Evolutionary conservation across 2,329 filamentous ascomycete genomes (phyloP).

Genomic region (Leptographium wingfieldii): DNA sequence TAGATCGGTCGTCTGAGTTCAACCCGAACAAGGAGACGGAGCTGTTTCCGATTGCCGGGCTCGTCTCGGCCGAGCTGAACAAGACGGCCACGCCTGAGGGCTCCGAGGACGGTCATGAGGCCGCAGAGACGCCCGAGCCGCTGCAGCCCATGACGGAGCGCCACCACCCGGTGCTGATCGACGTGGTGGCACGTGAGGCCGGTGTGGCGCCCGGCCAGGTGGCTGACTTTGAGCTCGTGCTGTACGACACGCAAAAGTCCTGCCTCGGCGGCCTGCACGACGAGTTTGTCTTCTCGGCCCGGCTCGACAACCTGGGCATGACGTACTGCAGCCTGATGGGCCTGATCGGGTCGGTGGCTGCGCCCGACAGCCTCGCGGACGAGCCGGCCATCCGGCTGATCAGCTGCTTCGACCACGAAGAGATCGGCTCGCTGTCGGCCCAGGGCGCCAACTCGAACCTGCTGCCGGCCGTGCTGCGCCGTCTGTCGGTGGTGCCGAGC

Average conservation of each 20-base stretch:
- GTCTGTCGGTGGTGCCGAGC: constrained; percentile 64
- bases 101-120: constrained; percentile 25
- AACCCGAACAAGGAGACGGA: constrained; percentile 96
- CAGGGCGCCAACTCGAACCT: constrained; percentile 92
- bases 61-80: constrained; percentile 82
- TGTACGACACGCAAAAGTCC: constrained; percentile 90
- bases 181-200: constrained; percentile 71
- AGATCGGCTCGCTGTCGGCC: constrained; percentile 84
- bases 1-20: constrained; percentile 76
- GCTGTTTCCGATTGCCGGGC: constrained; percentile 81
- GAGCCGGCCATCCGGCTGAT: constrained; percentile 68
- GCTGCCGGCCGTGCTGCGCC: constrained; percentile 73
- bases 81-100: constrained; percentile 20
- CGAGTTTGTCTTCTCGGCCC: constrained; percentile 92
- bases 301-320: constrained; percentile 92
- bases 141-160: constrained; percentile 66
- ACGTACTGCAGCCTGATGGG: constrained; percentile 85
- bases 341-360: constrained; percentile 64
- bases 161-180: constrained; percentile 78
- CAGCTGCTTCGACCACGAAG: constrained; percentile 93
- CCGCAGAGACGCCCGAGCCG: constrained; percentile 37
- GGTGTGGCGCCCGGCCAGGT: constrained; percentile 59
- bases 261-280: constrained; percentile 81
- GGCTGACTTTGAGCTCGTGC: constrained; percentile 88
- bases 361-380: constrained; percentile 53